Evolutionary conservation across 2,329 filamentous ascomycete species (phyloP).

Genomic region (Colletotrichum australisinense): DNA sequence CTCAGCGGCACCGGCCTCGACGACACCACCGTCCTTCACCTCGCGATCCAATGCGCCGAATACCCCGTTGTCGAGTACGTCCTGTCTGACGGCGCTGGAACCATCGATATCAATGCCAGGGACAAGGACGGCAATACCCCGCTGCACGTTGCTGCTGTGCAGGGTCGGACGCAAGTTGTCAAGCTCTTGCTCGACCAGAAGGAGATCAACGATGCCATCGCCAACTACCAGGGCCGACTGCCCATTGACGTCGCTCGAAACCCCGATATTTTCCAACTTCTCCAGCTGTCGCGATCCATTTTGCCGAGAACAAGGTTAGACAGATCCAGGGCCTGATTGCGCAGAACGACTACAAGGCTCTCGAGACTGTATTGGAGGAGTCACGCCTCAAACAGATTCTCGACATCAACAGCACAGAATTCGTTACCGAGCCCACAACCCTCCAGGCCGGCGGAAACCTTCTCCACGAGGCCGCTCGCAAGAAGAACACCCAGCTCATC

Average conservation of each 20-base stretch:
- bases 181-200: slow-evolving; percentile 84
- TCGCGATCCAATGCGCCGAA: slow-evolving; percentile 96
- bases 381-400: slow-evolving; percentile 85
- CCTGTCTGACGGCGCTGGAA: slow-evolving; percentile 76
- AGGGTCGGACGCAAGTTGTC: slow-evolving; percentile 85
- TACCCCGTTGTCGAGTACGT: slow-evolving; percentile 93
- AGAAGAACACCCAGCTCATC: slow-evolving; percentile 87
- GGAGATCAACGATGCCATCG: slow-evolving; percentile 87
- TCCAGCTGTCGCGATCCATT: slow-evolving; percentile 93
- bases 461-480: slow-evolving; percentile 91
- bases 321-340: slow-evolving; percentile 85
- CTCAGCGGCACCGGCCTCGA: slow-evolving; percentile 64
- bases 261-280: slow-evolving; percentile 93
- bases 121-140: slow-evolving; percentile 96
- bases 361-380: slow-evolving; percentile 87
- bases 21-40: slow-evolving; percentile 90
- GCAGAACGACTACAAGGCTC: slow-evolving; percentile 77
- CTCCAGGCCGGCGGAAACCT: slow-evolving; percentile 89
- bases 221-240: slow-evolving; percentile 86
- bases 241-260: slow-evolving; percentile 90
- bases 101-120: slow-evolving; percentile 86
- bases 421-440: slow-evolving; percentile 83
- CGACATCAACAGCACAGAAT: slow-evolving; percentile 92
- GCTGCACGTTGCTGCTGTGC: slow-evolving; percentile 85
- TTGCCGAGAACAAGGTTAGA: slow-evolving; percentile 86